A percentile compares a stretch with the other conserved stretches of the same genome.
phyloP scores from a whole-genome alignment of 805 yeast genomes.

The Grigorovia transvaalensis region DNA sequence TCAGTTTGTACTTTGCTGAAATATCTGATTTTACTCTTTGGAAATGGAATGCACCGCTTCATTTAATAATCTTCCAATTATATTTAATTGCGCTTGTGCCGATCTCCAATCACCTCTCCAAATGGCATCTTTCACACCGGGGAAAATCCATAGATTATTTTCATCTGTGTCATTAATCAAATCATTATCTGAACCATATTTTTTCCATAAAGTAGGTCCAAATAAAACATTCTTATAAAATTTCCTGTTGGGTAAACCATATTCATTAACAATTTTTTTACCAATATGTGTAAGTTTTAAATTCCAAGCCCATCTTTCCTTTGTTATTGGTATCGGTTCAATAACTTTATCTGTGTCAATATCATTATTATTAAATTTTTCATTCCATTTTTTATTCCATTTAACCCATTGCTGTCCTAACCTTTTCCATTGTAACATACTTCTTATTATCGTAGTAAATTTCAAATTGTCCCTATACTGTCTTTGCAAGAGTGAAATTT shows the following conservation, averaged over 20 bases:
- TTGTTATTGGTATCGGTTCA: conserved; percentile 59
- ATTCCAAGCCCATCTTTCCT: conserved; percentile 70
- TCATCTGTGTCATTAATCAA: neutral
- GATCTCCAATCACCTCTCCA: conserved; percentile 36
- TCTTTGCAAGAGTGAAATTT: conserved; percentile 35
- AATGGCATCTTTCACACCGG: conserved; percentile 64
- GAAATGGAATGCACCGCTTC: conserved; percentile 20
- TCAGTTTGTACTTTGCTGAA: no score
- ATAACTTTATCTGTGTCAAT: conserved; percentile 36
- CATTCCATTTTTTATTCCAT: conserved; percentile 55
- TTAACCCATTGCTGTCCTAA: conserved; percentile 38
- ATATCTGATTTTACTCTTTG: conserved; percentile 7
- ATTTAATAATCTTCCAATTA: conserved; percentile 30
- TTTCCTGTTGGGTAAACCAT: conserved; percentile 39
- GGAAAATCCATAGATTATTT: conserved; percentile 43
- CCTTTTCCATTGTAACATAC: conserved; percentile 32
- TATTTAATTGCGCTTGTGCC: conserved; percentile 45
- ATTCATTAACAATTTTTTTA: conserved; percentile 36
- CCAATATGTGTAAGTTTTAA: conserved; percentile 45
- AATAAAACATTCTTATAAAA: conserved; percentile 58
- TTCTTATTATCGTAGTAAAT: conserved; percentile 23
- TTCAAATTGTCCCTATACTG: conserved; percentile 17
- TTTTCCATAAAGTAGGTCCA: conserved; percentile 58
- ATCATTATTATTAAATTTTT: conserved; percentile 22
- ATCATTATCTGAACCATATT: conserved; percentile 38